phyloP scores from a whole-genome alignment of 2,329 filamentous ascomycete species.

The Claviceps lovelessii region DNA sequence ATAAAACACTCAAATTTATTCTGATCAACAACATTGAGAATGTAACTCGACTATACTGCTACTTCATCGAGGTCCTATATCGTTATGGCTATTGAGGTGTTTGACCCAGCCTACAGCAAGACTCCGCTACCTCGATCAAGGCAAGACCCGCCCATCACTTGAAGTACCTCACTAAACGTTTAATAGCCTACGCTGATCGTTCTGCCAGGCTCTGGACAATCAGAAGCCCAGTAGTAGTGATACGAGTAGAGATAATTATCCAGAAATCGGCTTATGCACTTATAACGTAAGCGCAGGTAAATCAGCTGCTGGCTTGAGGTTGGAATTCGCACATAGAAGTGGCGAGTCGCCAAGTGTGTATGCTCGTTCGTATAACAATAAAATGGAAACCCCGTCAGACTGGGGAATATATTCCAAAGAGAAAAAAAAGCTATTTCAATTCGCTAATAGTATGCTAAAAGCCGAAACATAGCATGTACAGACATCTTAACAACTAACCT shows the following conservation, averaged over 20 bases:
- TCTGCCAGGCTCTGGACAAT: background rate
- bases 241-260: background rate
- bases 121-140: background rate
- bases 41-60: no score
- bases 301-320: background rate
- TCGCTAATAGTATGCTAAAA: background rate
- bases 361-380: background rate
- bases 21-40: no score
- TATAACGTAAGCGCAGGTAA: background rate
- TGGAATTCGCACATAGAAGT: background rate
- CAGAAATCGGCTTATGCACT: background rate
- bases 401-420: background rate
- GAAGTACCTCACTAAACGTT: constrained; percentile 1
- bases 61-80: background rate
- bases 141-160: background rate
- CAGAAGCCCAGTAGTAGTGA: no score
- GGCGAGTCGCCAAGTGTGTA: background rate
- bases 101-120: background rate
- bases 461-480: background rate
- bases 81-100: background rate
- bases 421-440: background rate
- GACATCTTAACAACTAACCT: background rate
- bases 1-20: no score
- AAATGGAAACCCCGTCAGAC: background rate
- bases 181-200: background rate